A percentile compares a stretch with the other conserved stretches of the same genome.
These are phyloP conservation scores for Coemansia sp. DNA, from an alignment of 192 early-diverging fungal genomes.

Conservation along the genomic window DNA sequence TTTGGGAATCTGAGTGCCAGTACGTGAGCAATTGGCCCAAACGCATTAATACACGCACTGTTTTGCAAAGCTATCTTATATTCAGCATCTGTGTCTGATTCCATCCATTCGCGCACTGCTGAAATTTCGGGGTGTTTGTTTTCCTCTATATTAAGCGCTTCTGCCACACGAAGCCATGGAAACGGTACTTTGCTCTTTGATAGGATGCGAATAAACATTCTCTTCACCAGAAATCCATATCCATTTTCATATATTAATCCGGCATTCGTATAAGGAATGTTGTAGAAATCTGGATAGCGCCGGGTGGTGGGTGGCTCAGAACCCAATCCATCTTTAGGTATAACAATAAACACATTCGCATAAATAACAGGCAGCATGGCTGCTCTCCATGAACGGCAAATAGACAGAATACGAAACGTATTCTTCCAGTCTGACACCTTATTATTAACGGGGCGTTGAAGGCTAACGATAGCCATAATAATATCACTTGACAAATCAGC, in stretches of 20 bases:
- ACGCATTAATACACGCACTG: neutral
- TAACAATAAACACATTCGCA: neutral
- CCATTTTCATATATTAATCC: too few species aligned
- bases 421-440: neutral
- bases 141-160: neutral
- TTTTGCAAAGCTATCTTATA: neutral
- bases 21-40: neutral
- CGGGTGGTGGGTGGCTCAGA: too few species aligned
- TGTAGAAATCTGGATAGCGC: neutral
- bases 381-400: neutral
- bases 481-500: neutral
- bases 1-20: neutral
- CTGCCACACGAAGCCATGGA: neutral
- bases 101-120: neutral
- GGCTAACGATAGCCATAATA: neutral
- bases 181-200: neutral
- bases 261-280: neutral
- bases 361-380: neutral
- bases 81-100: neutral
- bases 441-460: neutral
- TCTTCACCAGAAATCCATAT: neutral
- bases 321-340: neutral
- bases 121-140: neutral
- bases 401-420: neutral
- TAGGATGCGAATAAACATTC: neutral